Percentiles rank a stretch among this genome's conserved stretches.
phyloP scores from a whole-genome alignment of 2,329 filamentous ascomycete genomes.

The Alternaria sp. region DNA sequence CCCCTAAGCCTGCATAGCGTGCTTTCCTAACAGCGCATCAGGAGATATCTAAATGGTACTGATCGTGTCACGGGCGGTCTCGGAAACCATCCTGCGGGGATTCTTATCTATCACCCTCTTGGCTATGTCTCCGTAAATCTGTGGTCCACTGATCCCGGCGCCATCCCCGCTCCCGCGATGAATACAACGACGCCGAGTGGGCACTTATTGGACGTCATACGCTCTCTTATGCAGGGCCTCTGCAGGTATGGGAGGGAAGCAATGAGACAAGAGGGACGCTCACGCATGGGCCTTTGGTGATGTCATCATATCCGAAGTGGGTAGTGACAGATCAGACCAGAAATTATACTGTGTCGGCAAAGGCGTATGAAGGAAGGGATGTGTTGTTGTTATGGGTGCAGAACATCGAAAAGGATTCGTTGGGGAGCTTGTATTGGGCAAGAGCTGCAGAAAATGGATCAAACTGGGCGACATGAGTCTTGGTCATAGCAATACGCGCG shows the following conservation, averaged over 20 bases:
- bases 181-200: constrained; percentile 18
- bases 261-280: constrained; percentile 23
- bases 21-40: neutral
- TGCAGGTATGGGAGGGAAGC: constrained; percentile 7
- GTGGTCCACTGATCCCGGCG: neutral
- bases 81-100: neutral
- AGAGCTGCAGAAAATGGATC: neutral
- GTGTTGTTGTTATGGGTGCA: constrained; percentile 18
- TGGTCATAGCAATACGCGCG: neutral
- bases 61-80: neutral
- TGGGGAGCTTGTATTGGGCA: neutral
- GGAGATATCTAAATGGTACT: neutral
- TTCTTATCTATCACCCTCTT: neutral
- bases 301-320: constrained; percentile 20
- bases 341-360: constrained; percentile 21
- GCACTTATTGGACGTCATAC: constrained; percentile 17
- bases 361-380: constrained; percentile 10
- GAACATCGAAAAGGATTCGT: constrained; percentile 2
- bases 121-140: neutral
- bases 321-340: constrained; percentile 18
- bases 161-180: constrained; percentile 2
- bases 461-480: neutral
- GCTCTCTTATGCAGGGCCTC: constrained; percentile 21
- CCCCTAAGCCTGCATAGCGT: no score
- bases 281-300: constrained; percentile 27